These are phyloP conservation scores for Magnusiomyces ingens DNA, from an alignment of 1,139 yeast species.

Conservation along the genomic window DNA sequence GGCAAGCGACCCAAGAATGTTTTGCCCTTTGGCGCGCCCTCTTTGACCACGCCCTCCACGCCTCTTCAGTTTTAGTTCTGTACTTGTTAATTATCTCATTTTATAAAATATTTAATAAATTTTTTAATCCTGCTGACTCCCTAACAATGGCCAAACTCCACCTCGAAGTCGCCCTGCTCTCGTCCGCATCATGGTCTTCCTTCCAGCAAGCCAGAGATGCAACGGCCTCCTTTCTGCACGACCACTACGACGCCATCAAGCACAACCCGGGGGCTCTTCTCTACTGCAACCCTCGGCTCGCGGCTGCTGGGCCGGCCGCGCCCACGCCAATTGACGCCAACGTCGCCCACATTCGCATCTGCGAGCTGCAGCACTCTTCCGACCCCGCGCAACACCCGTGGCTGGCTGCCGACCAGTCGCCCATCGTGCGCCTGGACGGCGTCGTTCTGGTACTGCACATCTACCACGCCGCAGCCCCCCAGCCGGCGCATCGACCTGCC, in stretches of 20 bases:
- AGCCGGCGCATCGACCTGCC: too few relatives aligned
- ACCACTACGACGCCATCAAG: constrained; percentile 3
- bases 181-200: neutral
- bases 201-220: neutral
- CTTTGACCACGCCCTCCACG: constrained; percentile 30
- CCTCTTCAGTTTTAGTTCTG: constrained; percentile 25
- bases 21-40: constrained; percentile 34
- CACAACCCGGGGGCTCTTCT: neutral
- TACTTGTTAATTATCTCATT: neutral
- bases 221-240: neutral
- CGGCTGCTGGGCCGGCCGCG: neutral
- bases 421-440: neutral
- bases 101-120: neutral
- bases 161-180: neutral
- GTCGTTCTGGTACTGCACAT: neutral
- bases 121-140: neutral
- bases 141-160: neutral
- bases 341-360: neutral
- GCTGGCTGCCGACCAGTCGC: too few relatives aligned
- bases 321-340: neutral
- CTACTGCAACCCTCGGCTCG: neutral
- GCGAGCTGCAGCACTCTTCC: constrained; percentile 2
- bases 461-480: neutral
- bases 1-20: constrained; percentile 38
- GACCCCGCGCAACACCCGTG: too few relatives aligned